A percentile compares a stretch with the other conserved stretches of the same genome.
phyloP scores from a whole-genome alignment of 2,329 filamentous ascomycete species.

The Aspergillus eucalypticola region DNA sequence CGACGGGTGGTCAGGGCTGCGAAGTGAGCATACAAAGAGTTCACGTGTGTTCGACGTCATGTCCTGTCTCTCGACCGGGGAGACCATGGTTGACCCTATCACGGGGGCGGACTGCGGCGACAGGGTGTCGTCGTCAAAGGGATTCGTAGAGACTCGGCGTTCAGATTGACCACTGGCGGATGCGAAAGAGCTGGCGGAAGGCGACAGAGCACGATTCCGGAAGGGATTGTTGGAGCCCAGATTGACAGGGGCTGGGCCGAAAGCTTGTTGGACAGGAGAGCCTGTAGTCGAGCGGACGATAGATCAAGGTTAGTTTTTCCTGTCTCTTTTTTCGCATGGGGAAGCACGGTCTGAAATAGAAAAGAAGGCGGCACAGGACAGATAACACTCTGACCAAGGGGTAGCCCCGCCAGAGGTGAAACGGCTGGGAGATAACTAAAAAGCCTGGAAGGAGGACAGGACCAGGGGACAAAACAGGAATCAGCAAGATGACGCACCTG shows the following conservation, averaged over 20 bases:
- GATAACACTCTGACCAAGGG: slow-evolving; percentile 17
- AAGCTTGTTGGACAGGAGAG: slow-evolving; percentile 34
- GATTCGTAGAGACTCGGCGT: slow-evolving; percentile 61
- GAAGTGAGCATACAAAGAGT: slow-evolving; percentile 57
- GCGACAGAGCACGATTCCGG: slow-evolving; percentile 49
- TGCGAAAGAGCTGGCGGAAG: slow-evolving; percentile 30
- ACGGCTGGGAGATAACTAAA: slow-evolving; percentile 16
- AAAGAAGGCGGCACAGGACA: slow-evolving; percentile 3
- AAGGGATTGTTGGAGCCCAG: slow-evolving; percentile 54
- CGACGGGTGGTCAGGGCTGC: slow-evolving; percentile 4
- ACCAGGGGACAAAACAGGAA: slow-evolving; percentile 12
- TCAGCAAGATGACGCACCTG: slow-evolving; percentile 34
- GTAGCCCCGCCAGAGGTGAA: slow-evolving; percentile 23
- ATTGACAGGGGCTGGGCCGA: slow-evolving; percentile 34
- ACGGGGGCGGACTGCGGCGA: slow-evolving; percentile 39
- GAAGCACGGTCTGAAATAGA: slow-evolving; percentile 17
- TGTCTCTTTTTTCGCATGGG: background rate
- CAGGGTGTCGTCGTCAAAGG: slow-evolving; percentile 52
- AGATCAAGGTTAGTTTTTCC: slow-evolving; percentile 7
- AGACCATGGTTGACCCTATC: slow-evolving; percentile 30
- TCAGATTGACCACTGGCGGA: slow-evolving; percentile 34
- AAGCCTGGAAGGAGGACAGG: slow-evolving; percentile 9
- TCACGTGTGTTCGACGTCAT: slow-evolving; percentile 55
- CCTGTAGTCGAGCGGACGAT: slow-evolving; percentile 9
- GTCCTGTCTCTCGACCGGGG: slow-evolving; percentile 39